Base-by-base conservation (phyloP, 179 eudicot genomes). In the Carnegiea gigantea region DNA sequence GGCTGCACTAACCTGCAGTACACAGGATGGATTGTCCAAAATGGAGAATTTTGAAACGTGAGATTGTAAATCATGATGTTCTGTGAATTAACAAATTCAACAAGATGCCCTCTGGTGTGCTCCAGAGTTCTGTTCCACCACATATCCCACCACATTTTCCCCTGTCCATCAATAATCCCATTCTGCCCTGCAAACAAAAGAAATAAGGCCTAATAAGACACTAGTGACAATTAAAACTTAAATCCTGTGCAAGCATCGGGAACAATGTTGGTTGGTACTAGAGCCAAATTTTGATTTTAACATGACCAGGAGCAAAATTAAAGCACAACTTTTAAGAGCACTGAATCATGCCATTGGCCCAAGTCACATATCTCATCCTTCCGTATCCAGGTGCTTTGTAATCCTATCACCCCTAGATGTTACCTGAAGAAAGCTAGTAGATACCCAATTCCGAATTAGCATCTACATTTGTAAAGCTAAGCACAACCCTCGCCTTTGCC, bases 21-120 rank as follows among this genome's bases (percentile, higher is more conserved):
- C 68, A 96, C 95, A 73, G 99, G 99, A 88, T 96, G 99, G 84
- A 96, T 80, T 59, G 99, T 96, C 99, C 99, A 96, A 79, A 96
- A 96, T 2, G 99, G 99, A 79, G 99, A 96, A 81, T 96, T 93
- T 54, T 79, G 91, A 83, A 96, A 93, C 36, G 98, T 96, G 81
- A 96, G 97, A 87, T 94, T 96, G 83, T 91, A 93, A 54, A 96
- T 94, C 82, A 94, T 88, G 78, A 96, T 86, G 85, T 96, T 96
- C 43, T 84, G 88, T 4, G 99, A 96, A 85, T 89, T 89, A 78
- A 92, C 86, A 26, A 96, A 71, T 76, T 96, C 99, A 73, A 96
- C 86, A 78, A 96, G 97, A 83, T 94, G 99, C 79, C 99, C 99
- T 92, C 99, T 88, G 12, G 99, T 96, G 87, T 95, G 91, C 77